Evolutionary conservation across 805 yeast species (phyloP).

Genomic region (Saccharomyces eubayanus): DNA sequence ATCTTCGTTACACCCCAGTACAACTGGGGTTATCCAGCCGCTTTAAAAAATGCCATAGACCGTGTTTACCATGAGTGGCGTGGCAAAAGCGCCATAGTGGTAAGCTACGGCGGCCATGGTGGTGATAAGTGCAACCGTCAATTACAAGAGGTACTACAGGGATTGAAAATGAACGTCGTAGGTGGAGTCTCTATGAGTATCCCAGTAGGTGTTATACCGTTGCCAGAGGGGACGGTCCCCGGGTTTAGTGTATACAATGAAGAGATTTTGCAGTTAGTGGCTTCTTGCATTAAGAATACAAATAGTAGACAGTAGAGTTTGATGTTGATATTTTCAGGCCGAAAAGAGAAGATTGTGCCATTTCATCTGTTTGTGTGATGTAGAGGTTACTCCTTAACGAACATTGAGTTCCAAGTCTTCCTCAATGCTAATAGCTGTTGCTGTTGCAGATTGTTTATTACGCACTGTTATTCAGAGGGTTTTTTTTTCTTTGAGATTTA

Average conservation of each 20-base stretch:
- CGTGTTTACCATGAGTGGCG: conserved; percentile 31
- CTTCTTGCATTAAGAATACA: neutral
- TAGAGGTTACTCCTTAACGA: neutral
- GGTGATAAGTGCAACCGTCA: conserved; percentile 25
- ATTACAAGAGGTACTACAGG: conserved; percentile 18
- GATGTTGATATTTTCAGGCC: neutral
- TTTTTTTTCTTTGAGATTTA: neutral
- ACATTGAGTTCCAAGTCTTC: neutral
- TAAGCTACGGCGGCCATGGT: conserved; percentile 30
- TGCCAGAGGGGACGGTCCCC: neutral
- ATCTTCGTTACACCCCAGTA: conserved; percentile 34
- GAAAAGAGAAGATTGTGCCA: neutral
- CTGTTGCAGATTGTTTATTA: too few relatives aligned
- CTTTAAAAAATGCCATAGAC: conserved; percentile 34
- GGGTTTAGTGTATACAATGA: neutral
- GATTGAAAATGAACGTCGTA: conserved; percentile 11
- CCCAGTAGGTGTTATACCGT: neutral
- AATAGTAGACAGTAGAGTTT: neutral
- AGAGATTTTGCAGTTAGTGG: neutral
- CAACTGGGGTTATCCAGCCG: conserved; percentile 34
- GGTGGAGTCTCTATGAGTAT: neutral
- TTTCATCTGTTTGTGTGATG: neutral
- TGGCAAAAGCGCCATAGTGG: conserved; percentile 29
- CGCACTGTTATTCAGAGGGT: neutral
- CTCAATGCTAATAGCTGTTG: neutral